Evolutionary conservation across 176 grass and related monocot species (phyloP), one percentile per base, ranked within the genome.

Genomic region (Leersia perrieri): DNA sequence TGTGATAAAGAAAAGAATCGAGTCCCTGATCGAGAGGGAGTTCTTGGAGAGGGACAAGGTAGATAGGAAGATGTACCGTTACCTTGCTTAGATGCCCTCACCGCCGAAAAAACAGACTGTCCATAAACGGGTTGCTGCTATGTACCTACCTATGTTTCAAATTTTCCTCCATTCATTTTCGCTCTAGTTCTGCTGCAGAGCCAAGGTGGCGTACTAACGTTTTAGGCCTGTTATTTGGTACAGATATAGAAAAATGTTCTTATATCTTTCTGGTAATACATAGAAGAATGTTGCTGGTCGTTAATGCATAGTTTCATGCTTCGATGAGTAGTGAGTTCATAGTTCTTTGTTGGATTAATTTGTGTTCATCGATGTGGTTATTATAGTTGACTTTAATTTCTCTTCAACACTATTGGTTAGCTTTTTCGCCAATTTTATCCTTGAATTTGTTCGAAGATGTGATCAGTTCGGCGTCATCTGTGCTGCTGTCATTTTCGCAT

Each of bases 161-260:
- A 28, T 68, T 41, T 55, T 10, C 51, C 3, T 55, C 20, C 6
- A 55, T 55, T 55, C 20, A 55, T 55, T 55, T 80, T 42, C 53
- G 33, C 53, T 72, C 32, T 60, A 58, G 66, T 41, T 71, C 67
- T 61, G 51, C 34, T 62, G 35, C 79, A 62, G 51, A 42, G 66
- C 18, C 51, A 51, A 61, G 66, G 26, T 62, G 67, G 66, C 34
- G 58, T 60, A 7, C 66, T 60, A 41, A 81, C 66, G 1, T 51
- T 60, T 68, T 10, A 36, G 66, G 49, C 9, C 33, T 81, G 78
- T 34, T 67, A 41, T 60, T 71, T 72, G 53, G 49, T 82, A 82
- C 66, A 81, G 25, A 81, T 51, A 72, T 25, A 82, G 55, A 80
- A 42, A 42, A 34, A 38, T 32, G 1, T 2, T 68, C 44, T 80